A percentile compares a stretch with the other conserved stretches of the same genome.
Evolutionary conservation across 306 rosid species (phyloP).

Genomic region (Fragaria vesca): DNA sequence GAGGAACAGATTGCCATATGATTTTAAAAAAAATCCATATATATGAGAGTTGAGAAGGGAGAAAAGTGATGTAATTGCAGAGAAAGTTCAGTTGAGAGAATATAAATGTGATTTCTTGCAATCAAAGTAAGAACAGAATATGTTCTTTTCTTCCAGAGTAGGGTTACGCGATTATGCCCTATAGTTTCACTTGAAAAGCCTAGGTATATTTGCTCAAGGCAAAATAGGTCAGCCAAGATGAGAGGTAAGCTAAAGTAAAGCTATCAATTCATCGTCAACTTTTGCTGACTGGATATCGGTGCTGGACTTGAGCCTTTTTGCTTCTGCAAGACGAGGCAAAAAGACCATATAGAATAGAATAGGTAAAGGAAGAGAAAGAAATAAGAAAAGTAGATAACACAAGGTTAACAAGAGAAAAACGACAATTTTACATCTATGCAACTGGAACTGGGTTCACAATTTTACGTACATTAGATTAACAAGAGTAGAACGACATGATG

Average conservation of each 20-base stretch:
- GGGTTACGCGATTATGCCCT: background rate
- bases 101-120: background rate
- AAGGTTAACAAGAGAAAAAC: too few relatives aligned
- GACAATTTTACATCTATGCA: too few relatives aligned
- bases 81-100: background rate
- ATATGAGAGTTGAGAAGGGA: background rate
- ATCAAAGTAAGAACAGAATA: background rate
- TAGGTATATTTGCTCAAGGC: background rate
- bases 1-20: background rate
- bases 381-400: background rate
- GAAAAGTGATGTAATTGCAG: background rate
- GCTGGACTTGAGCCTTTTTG: background rate
- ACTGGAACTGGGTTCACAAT: too few relatives aligned
- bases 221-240: background rate
- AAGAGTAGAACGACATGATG: too few relatives aligned
- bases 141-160: slow-evolving; percentile 15
- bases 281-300: background rate
- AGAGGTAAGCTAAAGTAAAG: background rate
- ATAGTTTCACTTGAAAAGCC: background rate
- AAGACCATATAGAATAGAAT: background rate
- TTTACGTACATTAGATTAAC: too few relatives aligned
- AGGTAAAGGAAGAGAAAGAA: background rate
- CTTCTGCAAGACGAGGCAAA: background rate
- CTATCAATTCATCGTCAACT: background rate
- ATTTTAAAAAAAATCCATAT: too few relatives aligned